phyloP scores from a whole-genome alignment of 176 grass and related monocot genomes.

The Poa pratensis region DNA sequence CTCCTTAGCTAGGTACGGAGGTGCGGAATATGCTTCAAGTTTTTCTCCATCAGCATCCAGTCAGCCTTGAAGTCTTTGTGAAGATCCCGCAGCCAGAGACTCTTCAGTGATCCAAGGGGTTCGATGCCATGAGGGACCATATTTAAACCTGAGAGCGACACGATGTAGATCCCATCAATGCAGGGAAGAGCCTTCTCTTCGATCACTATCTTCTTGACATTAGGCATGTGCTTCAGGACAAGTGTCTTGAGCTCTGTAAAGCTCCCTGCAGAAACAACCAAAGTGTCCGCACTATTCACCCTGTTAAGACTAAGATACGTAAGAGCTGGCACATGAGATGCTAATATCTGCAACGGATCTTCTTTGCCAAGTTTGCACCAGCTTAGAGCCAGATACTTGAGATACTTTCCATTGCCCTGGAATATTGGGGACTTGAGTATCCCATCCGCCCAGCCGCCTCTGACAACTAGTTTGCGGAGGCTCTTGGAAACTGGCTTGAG shows the following conservation, averaged over 20 bases:
- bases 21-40: not conserved
- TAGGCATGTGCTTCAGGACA: not conserved
- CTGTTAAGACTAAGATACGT: not conserved
- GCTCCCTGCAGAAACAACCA: not conserved
- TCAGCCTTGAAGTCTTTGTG: not conserved
- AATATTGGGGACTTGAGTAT: not conserved
- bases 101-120: not conserved
- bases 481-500: not conserved
- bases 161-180: not conserved
- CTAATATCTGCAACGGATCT: not conserved
- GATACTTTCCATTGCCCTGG: not conserved
- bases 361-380: not conserved
- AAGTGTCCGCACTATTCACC: not conserved
- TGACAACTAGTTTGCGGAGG: not conserved
- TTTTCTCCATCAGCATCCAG: not conserved
- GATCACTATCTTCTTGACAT: not conserved
- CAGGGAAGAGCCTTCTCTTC: not conserved
- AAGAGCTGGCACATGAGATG: not conserved
- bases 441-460: not conserved
- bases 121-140: not conserved
- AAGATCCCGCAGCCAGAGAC: not conserved
- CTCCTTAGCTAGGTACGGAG: not conserved
- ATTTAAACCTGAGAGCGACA: not conserved
- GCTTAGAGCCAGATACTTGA: not conserved
- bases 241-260: not conserved